These are phyloP conservation scores for Boletus bicolor DNA, from an alignment of 768 basidiomycete species.

Conservation along the genomic window DNA sequence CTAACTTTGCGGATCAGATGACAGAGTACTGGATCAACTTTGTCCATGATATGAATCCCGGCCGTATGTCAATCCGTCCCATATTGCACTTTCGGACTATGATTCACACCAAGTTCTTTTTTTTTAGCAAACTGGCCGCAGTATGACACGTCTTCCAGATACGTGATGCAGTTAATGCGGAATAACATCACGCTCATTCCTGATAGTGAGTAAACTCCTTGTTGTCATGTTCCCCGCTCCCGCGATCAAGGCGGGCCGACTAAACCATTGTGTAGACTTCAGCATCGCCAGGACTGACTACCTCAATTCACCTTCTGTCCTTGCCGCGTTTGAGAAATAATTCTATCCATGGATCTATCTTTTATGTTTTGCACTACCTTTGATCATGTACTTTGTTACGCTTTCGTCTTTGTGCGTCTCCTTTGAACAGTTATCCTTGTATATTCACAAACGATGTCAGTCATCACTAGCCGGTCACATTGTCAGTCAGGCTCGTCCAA, in stretches of 20 bases:
- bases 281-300: constrained; percentile 9
- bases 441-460: not conserved
- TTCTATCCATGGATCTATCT: not conserved
- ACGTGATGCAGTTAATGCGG: constrained; percentile 48
- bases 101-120: not conserved
- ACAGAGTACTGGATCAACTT: constrained; percentile 57
- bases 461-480: not conserved
- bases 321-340: constrained; percentile 20
- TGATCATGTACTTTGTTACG: not conserved
- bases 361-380: not conserved
- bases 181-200: constrained; percentile 52
- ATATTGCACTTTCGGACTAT: not conserved
- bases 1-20: constrained; percentile 44
- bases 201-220: constrained; percentile 38
- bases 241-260: not conserved
- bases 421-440: not conserved
- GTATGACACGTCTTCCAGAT: constrained; percentile 33
- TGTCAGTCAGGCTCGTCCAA: too few relatives aligned
- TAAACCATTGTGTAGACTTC: constrained; percentile 1
- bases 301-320: constrained; percentile 12
- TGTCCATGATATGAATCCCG: constrained; percentile 53
- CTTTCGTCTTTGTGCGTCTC: not conserved
- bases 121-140: constrained; percentile 39
- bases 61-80: constrained; percentile 36
- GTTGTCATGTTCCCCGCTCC: not conserved